phyloP scores from a whole-genome alignment of 2,329 filamentous ascomycete species.

The Malbranchea cinnamomea region DNA sequence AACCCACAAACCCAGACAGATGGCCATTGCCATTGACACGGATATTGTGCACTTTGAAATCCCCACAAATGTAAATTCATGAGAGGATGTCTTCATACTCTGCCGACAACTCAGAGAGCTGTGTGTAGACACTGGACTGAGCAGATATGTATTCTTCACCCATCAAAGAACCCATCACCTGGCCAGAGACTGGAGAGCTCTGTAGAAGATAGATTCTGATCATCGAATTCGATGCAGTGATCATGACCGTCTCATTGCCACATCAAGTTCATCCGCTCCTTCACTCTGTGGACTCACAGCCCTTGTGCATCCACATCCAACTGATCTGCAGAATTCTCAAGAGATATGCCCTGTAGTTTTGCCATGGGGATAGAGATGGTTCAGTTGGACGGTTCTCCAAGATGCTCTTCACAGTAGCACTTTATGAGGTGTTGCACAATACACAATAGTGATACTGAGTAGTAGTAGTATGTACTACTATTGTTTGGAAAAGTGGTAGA shows the following conservation, averaged over 20 bases:
- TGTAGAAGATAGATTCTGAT: constrained; percentile 16
- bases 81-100: constrained; percentile 15
- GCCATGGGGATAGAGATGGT: constrained; percentile 28
- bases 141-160: constrained; percentile 16
- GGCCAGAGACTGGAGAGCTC: constrained; percentile 19
- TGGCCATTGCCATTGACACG: constrained; percentile 11
- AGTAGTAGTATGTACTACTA: too few species aligned
- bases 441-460: too few species aligned
- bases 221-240: constrained; percentile 17
- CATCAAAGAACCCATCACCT: constrained; percentile 20
- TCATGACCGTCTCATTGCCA: constrained; percentile 19
- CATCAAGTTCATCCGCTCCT: constrained; percentile 20
- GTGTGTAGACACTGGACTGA: constrained; percentile 15
- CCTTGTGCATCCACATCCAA: constrained; percentile 17
- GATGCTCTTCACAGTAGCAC: constrained; percentile 22
- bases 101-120: constrained; percentile 14
- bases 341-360: constrained; percentile 20
- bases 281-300: constrained; percentile 22
- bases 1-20: constrained; percentile 15
- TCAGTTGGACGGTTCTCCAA: constrained; percentile 8
- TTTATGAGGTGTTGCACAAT: too few species aligned
- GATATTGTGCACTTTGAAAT: constrained; percentile 14
- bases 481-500: too few species aligned
- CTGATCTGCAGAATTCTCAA: constrained; percentile 17
- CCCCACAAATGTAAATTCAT: constrained; percentile 13